Base-by-base conservation (phyloP, 2,329 filamentous ascomycete species). In the Triangularia verruculosa region DNA sequence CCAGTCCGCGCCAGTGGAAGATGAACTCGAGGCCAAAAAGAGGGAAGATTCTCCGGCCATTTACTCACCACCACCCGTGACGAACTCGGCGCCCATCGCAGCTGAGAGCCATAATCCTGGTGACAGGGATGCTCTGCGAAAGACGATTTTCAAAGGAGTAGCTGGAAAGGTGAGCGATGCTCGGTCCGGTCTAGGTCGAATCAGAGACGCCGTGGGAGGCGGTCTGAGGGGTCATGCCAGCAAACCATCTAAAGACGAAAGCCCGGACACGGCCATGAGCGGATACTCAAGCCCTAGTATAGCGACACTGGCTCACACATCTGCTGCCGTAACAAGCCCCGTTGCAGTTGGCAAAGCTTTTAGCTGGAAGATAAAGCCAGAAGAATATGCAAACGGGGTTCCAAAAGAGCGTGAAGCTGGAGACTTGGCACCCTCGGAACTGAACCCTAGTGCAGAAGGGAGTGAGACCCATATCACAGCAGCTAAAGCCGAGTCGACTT, bases 121-220 rank as follows among this genome's bases (percentile, higher is more conserved):
- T 17, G 86, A 86, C 27, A 85, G 81, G 63, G 85, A 86, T 67
- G 83, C 85, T 15, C 74, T 86, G 24, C 85, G 88, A 28, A 88
- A 84, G 68, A 85, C 86, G 0, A 84, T 92, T 15, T 90, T 93
- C 75, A 95, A 91, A 74, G 90, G 88, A 65, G 91, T 95, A 15
- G 89, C 89, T 2, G 91, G 86, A 4, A 89, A 90, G 68, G 89
- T 91, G 73, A 90, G 85, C 66, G 92, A 96, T 75, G 91, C 92
- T 54, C 88, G 90, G 55, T 92, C 89, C 62, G 92, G 93, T 0
- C 83, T 97, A 62, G 91, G 90, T 1, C 88, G 91, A 34, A 93
- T 97, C 74, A 93, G 93, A 72, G 92, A 94, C 72, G 92, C 88
- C 2, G 90, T 97, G 34, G 91, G 91, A 1, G 81, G 82, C 13